Evolutionary conservation across 2,329 filamentous ascomycete genomes (phyloP).

Genomic region (Fusarium protoensiforme): DNA sequence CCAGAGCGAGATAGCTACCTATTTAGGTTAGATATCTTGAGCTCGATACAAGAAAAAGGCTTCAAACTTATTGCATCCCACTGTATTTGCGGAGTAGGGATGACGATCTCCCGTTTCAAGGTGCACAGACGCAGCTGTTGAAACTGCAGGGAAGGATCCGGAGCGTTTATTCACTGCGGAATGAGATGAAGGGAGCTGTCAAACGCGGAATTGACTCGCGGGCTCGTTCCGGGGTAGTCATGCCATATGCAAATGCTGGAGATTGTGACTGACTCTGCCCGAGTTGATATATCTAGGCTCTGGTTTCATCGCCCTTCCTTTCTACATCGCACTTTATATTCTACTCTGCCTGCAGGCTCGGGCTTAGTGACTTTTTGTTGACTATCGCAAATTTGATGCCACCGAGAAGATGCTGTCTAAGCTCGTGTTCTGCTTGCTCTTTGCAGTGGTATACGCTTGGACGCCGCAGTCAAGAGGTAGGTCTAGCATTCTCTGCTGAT

Average conservation of each 20-base stretch:
- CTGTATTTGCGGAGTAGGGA: neutral
- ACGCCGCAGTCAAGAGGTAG: slow-evolving; percentile 16
- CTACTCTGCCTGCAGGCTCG: neutral
- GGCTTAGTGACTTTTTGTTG: neutral
- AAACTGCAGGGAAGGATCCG: neutral
- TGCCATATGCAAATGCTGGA: neutral
- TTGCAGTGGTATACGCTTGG: slow-evolving; percentile 3
- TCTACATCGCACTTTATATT: neutral
- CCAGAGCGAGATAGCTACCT: too few relatives aligned
- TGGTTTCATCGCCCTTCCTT: neutral
- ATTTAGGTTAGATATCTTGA: too few relatives aligned
- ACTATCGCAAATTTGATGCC: neutral
- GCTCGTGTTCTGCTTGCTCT: neutral
- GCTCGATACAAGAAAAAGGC: too few relatives aligned
- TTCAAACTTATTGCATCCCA: too few relatives aligned
- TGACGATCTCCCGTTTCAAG: neutral
- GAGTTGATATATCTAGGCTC: neutral
- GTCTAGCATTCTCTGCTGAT: too few relatives aligned
- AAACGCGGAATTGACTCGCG: neutral
- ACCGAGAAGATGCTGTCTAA: neutral
- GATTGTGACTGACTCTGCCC: too few relatives aligned
- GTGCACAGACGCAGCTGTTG: neutral
- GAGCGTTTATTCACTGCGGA: neutral
- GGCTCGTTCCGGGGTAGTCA: neutral
- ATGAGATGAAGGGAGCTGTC: neutral